phyloP scores from a whole-genome alignment of 1,284 basidiomycete genomes.

The Tylopilus sp. region DNA sequence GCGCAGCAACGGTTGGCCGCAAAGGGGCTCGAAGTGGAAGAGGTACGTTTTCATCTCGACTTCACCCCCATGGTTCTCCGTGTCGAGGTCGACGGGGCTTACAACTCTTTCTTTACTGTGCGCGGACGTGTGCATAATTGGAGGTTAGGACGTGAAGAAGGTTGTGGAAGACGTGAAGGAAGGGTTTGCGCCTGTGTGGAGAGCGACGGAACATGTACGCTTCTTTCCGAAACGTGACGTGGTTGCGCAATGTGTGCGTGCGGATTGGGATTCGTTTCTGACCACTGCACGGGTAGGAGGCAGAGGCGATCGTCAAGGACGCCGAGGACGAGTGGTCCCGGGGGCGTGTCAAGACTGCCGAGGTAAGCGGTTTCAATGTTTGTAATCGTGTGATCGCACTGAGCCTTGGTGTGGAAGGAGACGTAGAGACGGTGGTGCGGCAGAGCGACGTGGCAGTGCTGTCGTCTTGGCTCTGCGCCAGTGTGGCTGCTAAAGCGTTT shows the following conservation, averaged over 20 bases:
- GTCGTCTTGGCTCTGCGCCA: background rate
- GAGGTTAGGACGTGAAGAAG: constrained; percentile 5
- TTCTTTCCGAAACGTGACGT: background rate
- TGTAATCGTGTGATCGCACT: background rate
- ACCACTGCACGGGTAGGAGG: background rate
- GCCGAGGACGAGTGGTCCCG: background rate
- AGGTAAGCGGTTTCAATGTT: background rate
- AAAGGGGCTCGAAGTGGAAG: background rate
- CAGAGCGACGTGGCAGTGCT: background rate
- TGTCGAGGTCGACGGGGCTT: too few relatives aligned
- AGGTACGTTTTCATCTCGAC: constrained; percentile 6
- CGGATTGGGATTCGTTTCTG: background rate
- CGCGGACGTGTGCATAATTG: too few relatives aligned
- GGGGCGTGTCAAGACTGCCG: background rate
- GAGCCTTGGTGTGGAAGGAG: background rate
- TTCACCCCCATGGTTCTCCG: background rate
- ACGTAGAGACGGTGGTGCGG: background rate
- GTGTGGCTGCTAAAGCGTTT: background rate
- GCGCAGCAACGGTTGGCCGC: constrained; percentile 15
- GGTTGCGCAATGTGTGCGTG: background rate
- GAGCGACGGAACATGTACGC: constrained; percentile 9
- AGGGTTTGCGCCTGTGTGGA: constrained; percentile 1
- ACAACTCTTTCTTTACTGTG: too few relatives aligned
- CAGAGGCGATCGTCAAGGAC: constrained; percentile 1
- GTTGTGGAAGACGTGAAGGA: constrained; percentile 3